These are phyloP conservation scores for Metschnikowia rubicola DNA, from an alignment of 805 yeast species.

Conservation along the genomic window DNA sequence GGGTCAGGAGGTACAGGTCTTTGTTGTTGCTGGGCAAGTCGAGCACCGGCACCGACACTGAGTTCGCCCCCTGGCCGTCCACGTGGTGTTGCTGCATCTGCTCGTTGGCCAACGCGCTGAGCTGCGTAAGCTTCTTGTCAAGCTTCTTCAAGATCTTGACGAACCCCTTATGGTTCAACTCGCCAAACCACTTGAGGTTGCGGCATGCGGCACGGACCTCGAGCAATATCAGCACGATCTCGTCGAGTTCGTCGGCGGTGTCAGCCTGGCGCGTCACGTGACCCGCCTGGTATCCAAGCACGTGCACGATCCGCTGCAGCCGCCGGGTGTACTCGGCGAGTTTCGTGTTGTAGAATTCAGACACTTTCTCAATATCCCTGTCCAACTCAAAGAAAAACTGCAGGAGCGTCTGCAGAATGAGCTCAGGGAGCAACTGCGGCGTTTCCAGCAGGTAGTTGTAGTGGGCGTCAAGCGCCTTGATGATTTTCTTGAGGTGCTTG, in stretches of 20 bases:
- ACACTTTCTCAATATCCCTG: conserved; percentile 77
- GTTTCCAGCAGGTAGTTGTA: conserved; percentile 32
- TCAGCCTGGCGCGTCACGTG: conserved; percentile 30
- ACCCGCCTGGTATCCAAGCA: conserved; percentile 30
- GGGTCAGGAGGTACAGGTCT: conserved; percentile 49
- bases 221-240: conserved; percentile 50
- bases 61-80: not conserved
- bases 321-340: conserved; percentile 72
- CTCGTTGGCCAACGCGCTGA: conserved; percentile 23
- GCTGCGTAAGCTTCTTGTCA: conserved; percentile 62
- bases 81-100: conserved; percentile 12
- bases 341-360: conserved; percentile 71
- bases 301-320: conserved; percentile 42
- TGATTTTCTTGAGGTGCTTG: conserved; percentile 75
- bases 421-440: conserved; percentile 23
- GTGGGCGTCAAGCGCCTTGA: conserved; percentile 56
- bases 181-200: conserved; percentile 91
- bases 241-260: conserved; percentile 40
- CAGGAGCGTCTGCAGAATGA: conserved; percentile 48
- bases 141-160: conserved; percentile 84
- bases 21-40: conserved; percentile 33
- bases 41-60: conserved; percentile 8
- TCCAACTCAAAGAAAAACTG: conserved; percentile 76
- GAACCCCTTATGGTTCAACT: conserved; percentile 85
- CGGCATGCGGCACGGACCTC: conserved; percentile 75